Evolutionary conservation across 768 basidiomycete genomes (phyloP), one percentile per base, ranked within the genome.

Genomic region (Chalciporus chontae): DNA sequence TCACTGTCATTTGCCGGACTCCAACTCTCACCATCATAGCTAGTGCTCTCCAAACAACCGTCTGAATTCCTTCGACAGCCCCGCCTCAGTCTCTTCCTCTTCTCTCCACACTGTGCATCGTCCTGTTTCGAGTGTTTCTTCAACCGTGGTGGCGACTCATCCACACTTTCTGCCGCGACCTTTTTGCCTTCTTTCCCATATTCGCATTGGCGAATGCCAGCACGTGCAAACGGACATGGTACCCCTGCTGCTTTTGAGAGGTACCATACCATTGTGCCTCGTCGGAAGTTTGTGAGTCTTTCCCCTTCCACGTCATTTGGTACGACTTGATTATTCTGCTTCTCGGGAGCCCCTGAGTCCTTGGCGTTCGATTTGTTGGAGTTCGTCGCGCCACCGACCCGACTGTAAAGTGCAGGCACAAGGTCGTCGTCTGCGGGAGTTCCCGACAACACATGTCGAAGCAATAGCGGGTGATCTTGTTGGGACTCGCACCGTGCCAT

Each of bases 261-360:
- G 65, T 89, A 90, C 86, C 86, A 90, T 14, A 90, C 86, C 60
- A 80, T 79, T 39, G 87, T 90, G 26, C 88, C 88, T 31, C 83
- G 77, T 49, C 87, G 76, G 61, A 88, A 90, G 65, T 87, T 87
- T 17, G 87, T 89, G 34, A 75, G 55, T 29, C 84, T 73, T 47
- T 63, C 65, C 31, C 32, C 51, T 42, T 68, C 67, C 5, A 40
- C 52, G 19, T 34, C 23, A 13, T 18, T 34, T 38, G 49, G 53
- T 3, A 41, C 15, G 18, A 40, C 23, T 26, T 52, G 56, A n/a
- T 40, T 0, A n/a, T 19, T 8, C 19, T 38, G 50, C 29, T 70
- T 73, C 32, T 75, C 72, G 15, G 65, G 29, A 13, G 24, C 26
- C 3, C 2, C 47, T 3, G n/a, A 11, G 21, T 66, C 59, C 40